Evolutionary conservation across 1,284 basidiomycete genomes (phyloP), one percentile per base, ranked within the genome.

Genomic region (Mycosarcoma mackinlayi): DNA sequence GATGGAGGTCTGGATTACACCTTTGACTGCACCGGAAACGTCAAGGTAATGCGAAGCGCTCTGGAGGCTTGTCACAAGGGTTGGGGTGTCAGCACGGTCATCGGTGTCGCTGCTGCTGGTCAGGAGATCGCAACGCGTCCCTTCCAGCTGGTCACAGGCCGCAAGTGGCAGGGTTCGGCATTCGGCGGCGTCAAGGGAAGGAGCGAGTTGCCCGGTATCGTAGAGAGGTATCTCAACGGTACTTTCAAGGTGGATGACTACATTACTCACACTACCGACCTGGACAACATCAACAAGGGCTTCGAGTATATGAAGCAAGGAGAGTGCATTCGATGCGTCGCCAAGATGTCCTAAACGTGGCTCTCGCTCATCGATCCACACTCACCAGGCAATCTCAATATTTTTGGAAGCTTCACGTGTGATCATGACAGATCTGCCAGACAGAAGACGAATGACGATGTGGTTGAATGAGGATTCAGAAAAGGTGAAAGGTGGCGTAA

Each of bases 181-280:
- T 99, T 98, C 77, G 96, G 96, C 72, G 96, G 96, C 67, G 94
- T 98, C 73, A 98, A 98, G 86, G 96, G 95, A 39, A 89, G 95
- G 59, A 93, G 94, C 34, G 94, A 98, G 85, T 61, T 77, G 52
- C 78, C 79, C 6, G 80, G 78, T 23, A 42, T 82, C 25, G 74
- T 79, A 6, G 71, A 82, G 6, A 68, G 83, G 38, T 83, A 83
- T 58, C 51, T 83, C 50, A 63, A 76, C 25, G 77, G 77, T 50
- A 75, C 77, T 31, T 82, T 84, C 58, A 76, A 76, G 57, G 78
- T 84, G 40, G 84, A 84, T 63, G 83, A 83, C 44, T 85, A 84
- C 67, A 81, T 85, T 37, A 85, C 83, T 9, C 83, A 84, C 77
- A 73, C 69, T 21, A 75, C 77, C 14, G 65, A 76, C 45, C 86